Evolutionary conservation across 176 grass and related monocot species (phyloP), one percentile per base, ranked within the genome.

Genomic region (Paspalum vaginatum): DNA sequence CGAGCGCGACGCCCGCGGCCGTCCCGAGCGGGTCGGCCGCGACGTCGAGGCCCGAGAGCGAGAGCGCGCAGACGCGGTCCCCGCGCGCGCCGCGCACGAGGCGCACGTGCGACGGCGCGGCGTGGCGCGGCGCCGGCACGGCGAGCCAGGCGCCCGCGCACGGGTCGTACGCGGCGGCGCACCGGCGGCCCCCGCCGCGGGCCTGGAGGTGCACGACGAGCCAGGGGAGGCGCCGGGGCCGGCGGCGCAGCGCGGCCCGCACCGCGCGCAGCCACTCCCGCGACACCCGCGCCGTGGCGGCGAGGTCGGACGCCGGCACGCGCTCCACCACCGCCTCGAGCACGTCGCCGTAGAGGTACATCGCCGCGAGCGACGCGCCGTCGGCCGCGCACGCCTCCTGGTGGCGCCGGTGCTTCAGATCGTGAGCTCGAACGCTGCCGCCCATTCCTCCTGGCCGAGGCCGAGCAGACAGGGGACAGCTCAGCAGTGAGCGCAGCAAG

Each of bases 201-300:
- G 21, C 26, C 53, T 88, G 79, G 54, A 93, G 56, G 77, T 89
- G 92, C 27, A 92, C 79, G n/a, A 97, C 32, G 55, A 97, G 91
- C 85, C 92, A 98, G 8, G 94, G 92, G 8, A 81, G 74, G 0
- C 83, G 88, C 0, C 89, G 83, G 48, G 92, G 86, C 10, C 71
- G 47, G 24, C 78, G 92, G 11, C 83, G 84, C 46, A 93, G 77
- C 65, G 88, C 70, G 32, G 90, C 84, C 13, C 90, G 86, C 65
- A 93, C 90, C 51, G 92, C 86, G 53, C 83, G 44, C 44, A 80
- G 92, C 95, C 95, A 98, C 84, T 91, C 87, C 16, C 75, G 80
- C 38, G 92, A 95, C 0, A 98, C 92, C 9, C 71, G 48, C 58
- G 92, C 93, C n/a, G 92, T 53, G 1, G 85, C 84, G 38, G 93